Evolutionary conservation across 805 yeast species (phyloP), one percentile per base, ranked within the genome.

Genomic region (Kuraishia molischiana): DNA sequence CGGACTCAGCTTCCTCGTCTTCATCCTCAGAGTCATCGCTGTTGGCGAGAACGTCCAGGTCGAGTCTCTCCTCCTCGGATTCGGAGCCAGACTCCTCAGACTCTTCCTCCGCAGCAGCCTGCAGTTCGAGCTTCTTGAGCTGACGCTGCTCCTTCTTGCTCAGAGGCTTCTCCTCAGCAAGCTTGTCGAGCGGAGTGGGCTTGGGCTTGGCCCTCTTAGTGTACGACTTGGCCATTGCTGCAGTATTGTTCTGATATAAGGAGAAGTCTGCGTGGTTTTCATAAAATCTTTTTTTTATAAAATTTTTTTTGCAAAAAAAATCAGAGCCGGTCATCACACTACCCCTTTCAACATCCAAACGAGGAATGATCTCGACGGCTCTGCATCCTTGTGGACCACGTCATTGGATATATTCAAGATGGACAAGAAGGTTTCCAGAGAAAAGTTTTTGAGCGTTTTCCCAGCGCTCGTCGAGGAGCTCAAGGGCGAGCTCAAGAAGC

Each of bases 381-480:
- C n/a, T n/a, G n/a, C n/a, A n/a, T n/a, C n/a, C n/a, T n/a, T n/a
- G n/a, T n/a, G n/a, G n/a, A n/a, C n/a, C n/a, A n/a, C n/a, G n/a
- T n/a, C n/a, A n/a, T n/a, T n/a, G n/a, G n/a, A n/a, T n/a, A n/a
- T n/a, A n/a, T n/a, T n/a, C n/a, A n/a, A 11, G 10, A 35, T 35
- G 37, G 21, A 19, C 26, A 35, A 35, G 17, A 13, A 18, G 5
- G 32, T 17, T 19, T 9, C 26, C 38, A 79, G 67, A 63, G 62
- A 67, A 33, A 74, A 70, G 52, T 84, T 84, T 54, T 54, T 80
- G 40, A 64, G 61, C 17, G 79, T 77, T 35, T 87, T 90, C 63
- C 94, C 90, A 45, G 68, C 67, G 29, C 61, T 92, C 44, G 95
- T 85, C 30, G 72, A 67, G 14, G 98, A 90, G 54, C 66, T 90